Conservation (phyloP, 2,329 filamentous ascomycete genomes). For the Pseudogymnoascus verrucosus region DNA sequence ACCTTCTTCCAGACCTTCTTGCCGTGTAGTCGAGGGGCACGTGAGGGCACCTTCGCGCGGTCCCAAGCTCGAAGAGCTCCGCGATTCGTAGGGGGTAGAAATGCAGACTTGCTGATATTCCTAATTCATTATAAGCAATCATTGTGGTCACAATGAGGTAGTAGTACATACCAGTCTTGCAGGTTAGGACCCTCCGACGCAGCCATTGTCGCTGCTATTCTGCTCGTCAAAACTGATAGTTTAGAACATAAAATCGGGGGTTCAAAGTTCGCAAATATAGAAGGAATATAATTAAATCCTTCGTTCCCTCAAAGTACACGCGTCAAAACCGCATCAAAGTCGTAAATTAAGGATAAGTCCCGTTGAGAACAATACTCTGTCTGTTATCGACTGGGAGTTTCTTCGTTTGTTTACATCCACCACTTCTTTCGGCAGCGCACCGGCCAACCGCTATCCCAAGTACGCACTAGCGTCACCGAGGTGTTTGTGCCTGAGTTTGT, state of each 20-base stretch:
- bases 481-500: neutral
- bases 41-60: slow-evolving; percentile 24
- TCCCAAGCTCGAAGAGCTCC: slow-evolving; percentile 23
- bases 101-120: slow-evolving; percentile 22
- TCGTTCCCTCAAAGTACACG: slow-evolving; percentile 3
- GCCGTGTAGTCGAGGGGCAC: slow-evolving; percentile 25
- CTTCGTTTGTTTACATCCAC: slow-evolving; percentile 7
- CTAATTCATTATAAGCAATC: slow-evolving; percentile 16
- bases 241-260: slow-evolving; percentile 7
- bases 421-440: slow-evolving; percentile 5
- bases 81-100: slow-evolving; percentile 18
- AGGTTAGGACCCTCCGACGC: slow-evolving; percentile 1
- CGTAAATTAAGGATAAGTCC: neutral
- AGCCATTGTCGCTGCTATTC: slow-evolving; percentile 7
- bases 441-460: slow-evolving; percentile 9
- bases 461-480: slow-evolving; percentile 14
- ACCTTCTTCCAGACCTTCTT: slow-evolving; percentile 28
- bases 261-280: neutral
- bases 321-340: neutral
- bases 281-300: slow-evolving; percentile 4
- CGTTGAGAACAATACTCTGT: neutral
- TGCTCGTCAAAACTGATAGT: neutral
- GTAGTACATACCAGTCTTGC: slow-evolving; percentile 1
- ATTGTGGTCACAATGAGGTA: slow-evolving; percentile 10
- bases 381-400: slow-evolving; percentile 5